These are phyloP conservation scores for Hanseniaspora jakobsenii DNA, from an alignment of 805 yeast genomes.

Conservation along the genomic window DNA sequence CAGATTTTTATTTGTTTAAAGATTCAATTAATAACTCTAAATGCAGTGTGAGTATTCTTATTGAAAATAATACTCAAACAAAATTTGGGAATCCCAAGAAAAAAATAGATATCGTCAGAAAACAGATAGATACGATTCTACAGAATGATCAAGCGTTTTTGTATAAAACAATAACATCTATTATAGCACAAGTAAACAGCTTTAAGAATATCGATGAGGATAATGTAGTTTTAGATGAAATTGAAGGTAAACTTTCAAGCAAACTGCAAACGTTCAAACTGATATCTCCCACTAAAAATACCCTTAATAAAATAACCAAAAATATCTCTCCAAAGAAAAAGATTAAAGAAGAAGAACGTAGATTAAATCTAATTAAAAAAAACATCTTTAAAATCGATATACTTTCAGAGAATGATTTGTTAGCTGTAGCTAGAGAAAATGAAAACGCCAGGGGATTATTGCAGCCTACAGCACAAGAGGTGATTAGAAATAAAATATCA, in stretches of 20 bases:
- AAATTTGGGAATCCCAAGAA: not conserved
- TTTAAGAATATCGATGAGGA: too few relatives aligned
- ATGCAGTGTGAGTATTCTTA: not conserved
- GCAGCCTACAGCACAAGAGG: conserved; percentile 2
- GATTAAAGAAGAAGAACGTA: not conserved
- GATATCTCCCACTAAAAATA: too few relatives aligned
- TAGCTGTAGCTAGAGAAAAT: conserved; percentile 2
- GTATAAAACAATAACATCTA: too few relatives aligned
- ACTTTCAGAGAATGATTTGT: not conserved
- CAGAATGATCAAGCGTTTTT: too few relatives aligned
- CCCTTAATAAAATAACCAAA: not conserved
- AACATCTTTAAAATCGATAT: conserved; percentile 11
- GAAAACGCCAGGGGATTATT: not conserved
- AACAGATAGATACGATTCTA: not conserved
- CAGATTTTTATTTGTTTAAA: too few relatives aligned
- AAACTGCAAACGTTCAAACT: too few relatives aligned
- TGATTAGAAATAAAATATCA: not conserved
- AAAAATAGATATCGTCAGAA: too few relatives aligned
- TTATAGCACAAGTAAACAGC: too few relatives aligned
- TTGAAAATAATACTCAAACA: not conserved
- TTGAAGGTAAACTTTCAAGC: too few relatives aligned
- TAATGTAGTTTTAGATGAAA: too few relatives aligned
- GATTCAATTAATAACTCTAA: too few relatives aligned
- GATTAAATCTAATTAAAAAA: conserved; percentile 2
- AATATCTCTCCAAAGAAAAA: not conserved